Conservation (phyloP, 306 rosid species). For the Gastrolobium bilobum region DNA sequence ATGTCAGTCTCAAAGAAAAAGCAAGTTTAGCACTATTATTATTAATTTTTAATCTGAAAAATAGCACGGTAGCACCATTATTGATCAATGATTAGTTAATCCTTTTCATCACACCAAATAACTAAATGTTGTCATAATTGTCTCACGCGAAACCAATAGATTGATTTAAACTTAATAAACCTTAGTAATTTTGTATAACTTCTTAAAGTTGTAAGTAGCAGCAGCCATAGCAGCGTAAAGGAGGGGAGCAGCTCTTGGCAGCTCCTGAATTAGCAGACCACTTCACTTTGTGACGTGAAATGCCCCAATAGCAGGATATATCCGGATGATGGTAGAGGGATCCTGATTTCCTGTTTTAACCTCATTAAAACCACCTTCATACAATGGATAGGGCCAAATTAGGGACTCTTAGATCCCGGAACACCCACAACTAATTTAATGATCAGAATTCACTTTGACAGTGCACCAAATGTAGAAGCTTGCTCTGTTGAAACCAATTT, state of each 20-base stretch:
- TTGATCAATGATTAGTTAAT: not conserved
- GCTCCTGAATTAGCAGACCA: not conserved
- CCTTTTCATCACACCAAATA: slow-evolving; percentile 3
- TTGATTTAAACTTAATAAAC: not conserved
- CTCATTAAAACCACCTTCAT: not conserved
- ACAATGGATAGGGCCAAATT: not conserved
- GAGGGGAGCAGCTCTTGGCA: not conserved
- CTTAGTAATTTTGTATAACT: not conserved
- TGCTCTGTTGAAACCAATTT: not conserved
- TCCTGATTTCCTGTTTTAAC: not conserved
- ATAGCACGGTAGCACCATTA: not conserved
- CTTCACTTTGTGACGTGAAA: not conserved
- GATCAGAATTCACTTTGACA: not conserved
- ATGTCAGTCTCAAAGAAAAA: not conserved
- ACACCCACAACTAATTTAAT: slow-evolving; percentile 8
- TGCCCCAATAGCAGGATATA: not conserved
- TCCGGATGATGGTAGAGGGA: not conserved
- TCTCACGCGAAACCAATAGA: not conserved
- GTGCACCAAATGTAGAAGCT: not conserved
- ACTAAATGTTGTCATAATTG: not conserved
- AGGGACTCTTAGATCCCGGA: not conserved
- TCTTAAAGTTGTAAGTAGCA: not conserved
- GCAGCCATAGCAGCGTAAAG: not conserved
- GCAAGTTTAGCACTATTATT: not conserved
- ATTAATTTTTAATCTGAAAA: not conserved